phyloP scores from a whole-genome alignment of 2,329 filamentous ascomycete genomes.

The Beauveria australis region DNA sequence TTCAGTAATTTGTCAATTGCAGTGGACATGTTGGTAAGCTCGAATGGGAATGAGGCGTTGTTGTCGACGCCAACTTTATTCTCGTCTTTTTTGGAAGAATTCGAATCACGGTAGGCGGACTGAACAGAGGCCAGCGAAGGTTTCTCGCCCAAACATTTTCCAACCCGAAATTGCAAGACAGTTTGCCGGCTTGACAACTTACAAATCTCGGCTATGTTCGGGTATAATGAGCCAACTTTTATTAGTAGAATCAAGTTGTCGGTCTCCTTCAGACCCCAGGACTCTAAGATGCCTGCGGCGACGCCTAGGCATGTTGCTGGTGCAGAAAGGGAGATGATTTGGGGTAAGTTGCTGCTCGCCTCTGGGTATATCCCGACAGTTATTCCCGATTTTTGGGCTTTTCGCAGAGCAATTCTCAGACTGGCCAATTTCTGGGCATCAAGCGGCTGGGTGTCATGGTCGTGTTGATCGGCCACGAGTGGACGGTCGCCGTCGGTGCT shows the following conservation, averaged over 20 bases:
- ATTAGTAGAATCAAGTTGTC: conserved; percentile 72
- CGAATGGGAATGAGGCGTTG: neutral
- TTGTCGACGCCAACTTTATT: neutral
- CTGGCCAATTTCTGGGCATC: conserved; percentile 33
- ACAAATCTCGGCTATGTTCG: conserved; percentile 45
- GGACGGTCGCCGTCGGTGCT: conserved; percentile 23
- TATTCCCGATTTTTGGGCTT: conserved; percentile 58
- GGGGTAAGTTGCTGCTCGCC: conserved; percentile 33
- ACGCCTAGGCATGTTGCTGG: conserved; percentile 63
- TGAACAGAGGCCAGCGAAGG: conserved; percentile 50
- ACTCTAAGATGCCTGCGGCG: conserved; percentile 64
- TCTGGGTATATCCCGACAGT: conserved; percentile 52
- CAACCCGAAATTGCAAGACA: conserved; percentile 51
- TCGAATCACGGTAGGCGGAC: conserved; percentile 35
- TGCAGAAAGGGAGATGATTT: conserved; percentile 57
- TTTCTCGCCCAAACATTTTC: conserved; percentile 65
- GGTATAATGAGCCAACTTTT: conserved; percentile 55
- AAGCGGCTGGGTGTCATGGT: conserved; percentile 21
- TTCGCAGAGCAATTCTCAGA: conserved; percentile 33
- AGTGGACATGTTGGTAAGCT: conserved; percentile 8
- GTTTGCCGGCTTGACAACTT: conserved; percentile 28
- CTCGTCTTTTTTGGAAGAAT: neutral
- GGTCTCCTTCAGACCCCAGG: conserved; percentile 60
- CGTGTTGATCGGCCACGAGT: conserved; percentile 1
- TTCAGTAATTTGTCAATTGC: conserved; percentile 1